Conservation (phyloP, 192 early-diverging fungal species). For the Gonapodya sp. region DNA sequence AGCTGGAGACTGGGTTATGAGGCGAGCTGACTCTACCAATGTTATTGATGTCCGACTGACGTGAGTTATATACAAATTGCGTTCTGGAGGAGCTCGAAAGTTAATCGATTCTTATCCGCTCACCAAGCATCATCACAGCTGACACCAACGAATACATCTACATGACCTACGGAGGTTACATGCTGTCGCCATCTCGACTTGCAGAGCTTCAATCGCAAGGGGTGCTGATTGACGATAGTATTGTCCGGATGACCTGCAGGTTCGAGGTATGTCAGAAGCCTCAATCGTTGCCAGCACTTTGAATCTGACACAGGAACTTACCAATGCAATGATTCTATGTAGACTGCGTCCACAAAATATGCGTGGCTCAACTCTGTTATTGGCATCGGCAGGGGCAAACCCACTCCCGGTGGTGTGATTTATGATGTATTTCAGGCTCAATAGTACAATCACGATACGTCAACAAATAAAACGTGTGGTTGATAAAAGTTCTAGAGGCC, state of each 20-base stretch:
- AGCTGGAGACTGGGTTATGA: neutral
- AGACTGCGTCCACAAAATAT: neutral
- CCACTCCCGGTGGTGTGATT: neutral
- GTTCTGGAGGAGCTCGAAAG: too few species aligned
- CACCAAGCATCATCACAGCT: neutral
- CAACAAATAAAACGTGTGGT: too few species aligned
- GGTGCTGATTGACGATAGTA: neutral
- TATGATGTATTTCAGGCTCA: constrained; percentile 1
- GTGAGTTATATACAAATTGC: too few species aligned
- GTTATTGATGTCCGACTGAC: constrained; percentile 9
- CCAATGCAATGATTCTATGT: neutral
- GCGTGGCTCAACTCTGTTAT: neutral
- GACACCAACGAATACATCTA: neutral
- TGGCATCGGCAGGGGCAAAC: neutral
- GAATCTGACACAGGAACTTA: neutral
- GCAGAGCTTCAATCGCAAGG: neutral
- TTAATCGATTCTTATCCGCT: neutral
- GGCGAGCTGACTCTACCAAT: neutral
- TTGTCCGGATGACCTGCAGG: neutral
- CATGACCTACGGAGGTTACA: neutral
- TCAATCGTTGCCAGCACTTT: neutral
- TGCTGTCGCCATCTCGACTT: neutral
- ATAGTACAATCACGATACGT: too few species aligned
- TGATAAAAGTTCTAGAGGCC: too few species aligned
- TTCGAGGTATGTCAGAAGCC: neutral